Evolutionary conservation across 73 alveolate genomes (phyloP).

Genomic region (Paramecium octaurelia): DNA sequence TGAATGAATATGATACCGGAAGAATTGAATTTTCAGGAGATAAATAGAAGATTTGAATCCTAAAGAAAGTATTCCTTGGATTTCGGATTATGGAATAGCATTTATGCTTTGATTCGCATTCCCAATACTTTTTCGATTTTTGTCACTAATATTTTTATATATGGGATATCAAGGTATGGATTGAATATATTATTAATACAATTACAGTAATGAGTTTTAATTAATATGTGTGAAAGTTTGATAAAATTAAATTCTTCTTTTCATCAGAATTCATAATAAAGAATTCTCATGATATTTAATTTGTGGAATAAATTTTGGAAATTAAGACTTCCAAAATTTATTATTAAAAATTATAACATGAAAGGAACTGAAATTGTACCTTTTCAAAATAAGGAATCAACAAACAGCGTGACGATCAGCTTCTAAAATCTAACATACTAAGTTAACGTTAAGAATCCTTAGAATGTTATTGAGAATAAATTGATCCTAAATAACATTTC

Average conservation of each 20-base stretch:
- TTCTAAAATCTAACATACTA: neutral
- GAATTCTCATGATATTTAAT: neutral
- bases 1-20: slow-evolving; percentile 65
- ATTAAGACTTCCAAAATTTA: neutral
- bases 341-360: neutral
- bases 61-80: neutral
- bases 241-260: neutral
- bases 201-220: neutral
- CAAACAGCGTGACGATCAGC: neutral
- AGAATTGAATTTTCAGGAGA: neutral
- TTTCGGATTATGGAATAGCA: neutral
- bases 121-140: neutral
- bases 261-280: neutral
- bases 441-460: neutral
- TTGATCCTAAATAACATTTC: slow-evolving; percentile 72
- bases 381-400: neutral
- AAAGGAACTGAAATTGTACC: neutral
- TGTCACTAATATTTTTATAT: neutral
- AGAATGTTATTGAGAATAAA: neutral
- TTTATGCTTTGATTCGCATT: neutral
- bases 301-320: slow-evolving; percentile 6
- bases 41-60: neutral
- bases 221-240: slow-evolving; percentile 24
- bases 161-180: neutral
- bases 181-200: no score